Base-by-base conservation (phyloP, 2,329 filamentous ascomycete species). In the Fusarium anthophilum region DNA sequence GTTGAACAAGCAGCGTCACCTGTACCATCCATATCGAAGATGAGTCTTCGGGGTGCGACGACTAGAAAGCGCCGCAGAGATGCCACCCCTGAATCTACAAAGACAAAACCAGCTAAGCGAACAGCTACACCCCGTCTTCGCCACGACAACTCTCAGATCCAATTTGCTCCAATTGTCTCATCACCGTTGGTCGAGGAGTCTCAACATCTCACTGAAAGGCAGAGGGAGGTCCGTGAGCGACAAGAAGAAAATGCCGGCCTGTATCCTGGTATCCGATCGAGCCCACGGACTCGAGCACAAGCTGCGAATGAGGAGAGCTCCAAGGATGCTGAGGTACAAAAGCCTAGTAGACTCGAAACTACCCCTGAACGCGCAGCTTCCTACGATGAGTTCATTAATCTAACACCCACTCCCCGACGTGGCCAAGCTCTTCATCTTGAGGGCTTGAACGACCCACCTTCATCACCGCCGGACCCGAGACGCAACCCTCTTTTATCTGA, bases 81-180 rank as follows among this genome's bases (percentile, higher is more conserved):
- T 53, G 62, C 69, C 22, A 79, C 79, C 22, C 75, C 80, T 6
- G 80, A 80, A 28, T 47, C 72, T 5, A 63, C 63, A 28, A 76
- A 68, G n/a, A 54, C 65, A 24, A 80, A 76, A 54, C 53, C 77
- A 35, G 58, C 69, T 15, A 81, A 81, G 57, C 74, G 76, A 30
- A 79, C 70, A 8, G 78, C 66, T 30, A 89, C 87, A 53, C 85
- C 87, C 24, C 89, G 88, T 67, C 85, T 91, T 35, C 90, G 93
- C 39, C 94, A 97, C 76, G 90, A 97, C 70, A 89, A 97, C 81
- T 97, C 94, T 2, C 94, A 97, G 78, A 88, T 97, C 32, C 88
- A 93, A 48, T 96, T 96, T 77, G 90, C 92, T 6, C 84, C 90
- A 0, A 92, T 96, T 53, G 87, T 89, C 37, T 90, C 91, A 1